Conservation (phyloP, 164 flowering plant genomes). For the Chimonanthus praecox region DNA sequence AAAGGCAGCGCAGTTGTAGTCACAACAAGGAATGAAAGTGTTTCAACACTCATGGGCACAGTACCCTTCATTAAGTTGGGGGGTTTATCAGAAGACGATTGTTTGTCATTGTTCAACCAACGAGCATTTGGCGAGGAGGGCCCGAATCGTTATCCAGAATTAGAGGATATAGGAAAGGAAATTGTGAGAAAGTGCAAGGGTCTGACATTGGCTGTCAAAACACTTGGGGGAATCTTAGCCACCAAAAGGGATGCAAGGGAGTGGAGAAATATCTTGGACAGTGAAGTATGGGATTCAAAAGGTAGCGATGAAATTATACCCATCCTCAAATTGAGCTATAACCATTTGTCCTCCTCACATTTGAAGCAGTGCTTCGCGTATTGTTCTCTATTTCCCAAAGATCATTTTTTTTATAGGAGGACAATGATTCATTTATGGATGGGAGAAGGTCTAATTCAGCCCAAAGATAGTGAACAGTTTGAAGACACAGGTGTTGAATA, state of each 20-base stretch:
- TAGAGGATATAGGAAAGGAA: not conserved
- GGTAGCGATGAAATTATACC: not conserved
- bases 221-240: not conserved
- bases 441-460: not conserved
- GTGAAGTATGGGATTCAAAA: not conserved
- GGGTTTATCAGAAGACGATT: not conserved
- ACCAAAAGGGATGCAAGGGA: not conserved
- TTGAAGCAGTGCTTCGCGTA: conserved; percentile 4
- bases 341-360: not conserved
- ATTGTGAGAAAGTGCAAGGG: conserved; percentile 10
- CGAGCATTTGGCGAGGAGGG: conserved; percentile 5
- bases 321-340: conserved; percentile 8
- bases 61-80: not conserved
- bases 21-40: not conserved
- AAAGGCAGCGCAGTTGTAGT: conserved; percentile 5
- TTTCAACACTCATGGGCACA: not conserved
- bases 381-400: conserved; percentile 10
- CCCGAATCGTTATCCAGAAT: not conserved
- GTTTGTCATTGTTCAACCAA: conserved; percentile 4
- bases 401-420: not conserved
- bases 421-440: conserved; percentile 5
- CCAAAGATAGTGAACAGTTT: not conserved
- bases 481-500: not conserved
- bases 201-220: conserved; percentile 1
- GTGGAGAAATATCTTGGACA: conserved; percentile 1